phyloP scores from a whole-genome alignment of 352 stramenopile genomes.

The Globisporangium canariense region DNA sequence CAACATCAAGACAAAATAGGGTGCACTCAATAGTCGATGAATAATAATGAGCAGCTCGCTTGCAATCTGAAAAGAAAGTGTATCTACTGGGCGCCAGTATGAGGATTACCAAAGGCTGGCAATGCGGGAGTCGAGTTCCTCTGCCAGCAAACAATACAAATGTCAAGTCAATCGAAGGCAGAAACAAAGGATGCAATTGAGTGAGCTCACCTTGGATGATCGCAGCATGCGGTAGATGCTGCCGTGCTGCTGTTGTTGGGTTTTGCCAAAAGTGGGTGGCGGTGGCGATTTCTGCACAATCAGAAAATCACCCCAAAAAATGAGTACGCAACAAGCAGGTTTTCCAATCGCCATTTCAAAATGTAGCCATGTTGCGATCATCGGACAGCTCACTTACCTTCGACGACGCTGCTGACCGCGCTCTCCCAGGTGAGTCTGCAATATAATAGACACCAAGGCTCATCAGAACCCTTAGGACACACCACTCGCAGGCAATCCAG shows the following conservation, averaged over 20 bases:
- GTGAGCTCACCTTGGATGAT: neutral
- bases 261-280: slow-evolving; percentile 35
- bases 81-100: too few species aligned
- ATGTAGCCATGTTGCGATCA: slow-evolving; percentile 1
- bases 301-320: neutral
- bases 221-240: slow-evolving; percentile 74
- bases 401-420: neutral
- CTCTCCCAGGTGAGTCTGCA: neutral
- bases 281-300: slow-evolving; percentile 19
- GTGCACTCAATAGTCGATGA: too few species aligned
- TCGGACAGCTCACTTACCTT: neutral
- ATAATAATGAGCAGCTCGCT: neutral
- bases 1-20: too few species aligned
- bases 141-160: neutral
- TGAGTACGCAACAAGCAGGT: neutral
- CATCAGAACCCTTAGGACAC: too few species aligned
- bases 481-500: neutral
- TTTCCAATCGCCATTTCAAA: neutral
- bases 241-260: slow-evolving; percentile 38
- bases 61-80: neutral
- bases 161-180: neutral
- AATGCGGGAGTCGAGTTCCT: neutral
- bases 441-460: neutral
- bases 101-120: too few species aligned
- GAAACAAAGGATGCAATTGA: neutral